These are phyloP conservation scores for Tolypocladium album DNA, from an alignment of 2,329 filamentous ascomycete genomes.

Conservation along the genomic window DNA sequence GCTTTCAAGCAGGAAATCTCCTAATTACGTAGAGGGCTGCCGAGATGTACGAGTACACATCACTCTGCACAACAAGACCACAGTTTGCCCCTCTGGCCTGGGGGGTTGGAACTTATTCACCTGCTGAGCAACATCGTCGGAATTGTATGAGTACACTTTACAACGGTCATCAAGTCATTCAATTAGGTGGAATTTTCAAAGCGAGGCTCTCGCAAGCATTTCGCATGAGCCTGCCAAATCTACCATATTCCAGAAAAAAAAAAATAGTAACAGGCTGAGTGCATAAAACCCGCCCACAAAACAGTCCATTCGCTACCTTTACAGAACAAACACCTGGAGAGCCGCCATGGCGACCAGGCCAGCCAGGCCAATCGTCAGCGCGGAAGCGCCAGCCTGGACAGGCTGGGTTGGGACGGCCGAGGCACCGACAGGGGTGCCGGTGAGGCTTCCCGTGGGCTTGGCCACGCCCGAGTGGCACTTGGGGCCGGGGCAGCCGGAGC, in stretches of 20 bases:
- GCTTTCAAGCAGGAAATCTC: too few species aligned
- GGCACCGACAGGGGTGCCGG: conserved; percentile 2
- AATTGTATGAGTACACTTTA: too few species aligned
- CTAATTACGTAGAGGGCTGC: too few species aligned
- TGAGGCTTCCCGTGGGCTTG: conserved; percentile 9
- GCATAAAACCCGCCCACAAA: not conserved
- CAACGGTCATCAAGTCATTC: not conserved
- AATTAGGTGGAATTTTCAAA: not conserved
- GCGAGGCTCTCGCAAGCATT: not conserved
- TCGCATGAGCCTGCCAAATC: not conserved
- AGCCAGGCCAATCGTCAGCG: conserved; percentile 12
- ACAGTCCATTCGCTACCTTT: not conserved
- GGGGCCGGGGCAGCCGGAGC: conserved; percentile 2
- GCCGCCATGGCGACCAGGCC: conserved; percentile 14
- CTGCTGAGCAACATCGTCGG: too few species aligned
- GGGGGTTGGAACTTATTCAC: too few species aligned
- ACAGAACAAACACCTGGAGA: conserved; percentile 17
- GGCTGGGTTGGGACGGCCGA: conserved; percentile 18
- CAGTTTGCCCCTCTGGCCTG: too few species aligned
- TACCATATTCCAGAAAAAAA: not conserved
- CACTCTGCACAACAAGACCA: too few species aligned
- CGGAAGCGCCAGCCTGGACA: conserved; percentile 36
- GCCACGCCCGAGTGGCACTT: conserved; percentile 7
- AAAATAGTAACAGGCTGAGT: not conserved
- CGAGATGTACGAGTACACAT: too few species aligned